Evolutionary conservation across 129 eudicot genomes (phyloP).

Genomic region (Pseudognaphalium luteoalbum): DNA sequence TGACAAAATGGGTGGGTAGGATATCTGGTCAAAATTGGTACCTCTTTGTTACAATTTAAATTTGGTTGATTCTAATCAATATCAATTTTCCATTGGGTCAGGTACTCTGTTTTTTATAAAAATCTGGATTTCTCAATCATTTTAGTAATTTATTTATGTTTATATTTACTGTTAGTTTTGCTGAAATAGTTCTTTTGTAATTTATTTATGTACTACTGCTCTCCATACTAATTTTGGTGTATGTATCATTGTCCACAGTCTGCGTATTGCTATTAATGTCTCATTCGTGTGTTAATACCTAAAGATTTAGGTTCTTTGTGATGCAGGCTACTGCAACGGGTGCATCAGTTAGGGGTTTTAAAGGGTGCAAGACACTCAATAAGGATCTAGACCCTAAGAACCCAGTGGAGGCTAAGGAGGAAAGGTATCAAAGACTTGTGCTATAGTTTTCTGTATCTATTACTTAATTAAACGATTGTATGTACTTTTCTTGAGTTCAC

Average conservation of each 20-base stretch:
- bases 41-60: no score
- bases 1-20: no score
- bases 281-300: not conserved
- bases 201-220: constrained; percentile 83
- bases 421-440: constrained; percentile 50
- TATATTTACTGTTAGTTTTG: no score
- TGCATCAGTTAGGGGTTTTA: constrained; percentile 76
- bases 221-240: constrained; percentile 93
- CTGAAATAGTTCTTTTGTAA: no score
- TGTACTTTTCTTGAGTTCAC: not conserved
- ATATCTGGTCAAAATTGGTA: no score
- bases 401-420: constrained; percentile 77
- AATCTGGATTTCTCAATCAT: no score
- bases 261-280: not conserved
- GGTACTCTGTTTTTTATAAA: no score
- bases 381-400: constrained; percentile 93
- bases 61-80: no score
- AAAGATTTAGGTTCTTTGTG: constrained; percentile 12
- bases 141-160: no score
- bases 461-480: not conserved
- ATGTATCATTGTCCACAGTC: constrained; percentile 31
- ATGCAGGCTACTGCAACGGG: constrained; percentile 82
- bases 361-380: constrained; percentile 91
- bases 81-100: no score
- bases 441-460: not conserved